Evolutionary conservation across 371 early-diverging fungal species (phyloP), one percentile per base, ranked within the genome.

Genomic region (Entomophthora muscae): DNA sequence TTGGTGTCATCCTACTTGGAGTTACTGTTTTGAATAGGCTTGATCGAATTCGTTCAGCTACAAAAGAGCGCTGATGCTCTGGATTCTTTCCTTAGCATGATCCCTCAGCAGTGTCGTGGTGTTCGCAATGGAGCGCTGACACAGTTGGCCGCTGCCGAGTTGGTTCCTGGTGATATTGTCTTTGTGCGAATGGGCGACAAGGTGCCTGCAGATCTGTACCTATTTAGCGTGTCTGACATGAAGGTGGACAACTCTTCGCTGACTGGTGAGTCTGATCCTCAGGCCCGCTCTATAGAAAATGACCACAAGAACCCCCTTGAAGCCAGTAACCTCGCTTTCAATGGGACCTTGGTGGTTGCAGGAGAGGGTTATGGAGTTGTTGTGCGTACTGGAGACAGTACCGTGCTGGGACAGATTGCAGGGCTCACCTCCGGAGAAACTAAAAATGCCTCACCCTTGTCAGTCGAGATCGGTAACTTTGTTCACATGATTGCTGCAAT

Each of bases 171-270:
- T 32, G 98, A 97, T 69, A 70, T 97, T 61, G 86, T 95, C 28
- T 82, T 80, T 57, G 73, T 92, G 30, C 81, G 82, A 52, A 83
- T 86, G 80, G 98, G 98, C 58, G 95, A 95, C 76, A 95, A 94
- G 71, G 70, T 91, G 17, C 94, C 95, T 1, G 96, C 97, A 1
- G 98, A 97, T 78, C 68, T 91, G 54, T 70, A 72, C 58, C 61
- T 97, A 27, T 86, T 86, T 66, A 66, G 77, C 55, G 73, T 79
- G 53, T 78, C 78, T 22, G 93, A 97, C 26, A 73, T 95, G 65
- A 91, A 95, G 72, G 93, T 95, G 42, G 95, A 97, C 76, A 94
- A 93, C 78, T 94, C 95, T 7, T 90, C 90, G n/a, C 71, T 96
- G 53, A 96, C 95, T 1, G 97, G 96, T 63, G 95, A 96, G 72